Evolutionary conservation across 768 basidiomycete species (phyloP).

Genomic region (Hydnum rufescens): DNA sequence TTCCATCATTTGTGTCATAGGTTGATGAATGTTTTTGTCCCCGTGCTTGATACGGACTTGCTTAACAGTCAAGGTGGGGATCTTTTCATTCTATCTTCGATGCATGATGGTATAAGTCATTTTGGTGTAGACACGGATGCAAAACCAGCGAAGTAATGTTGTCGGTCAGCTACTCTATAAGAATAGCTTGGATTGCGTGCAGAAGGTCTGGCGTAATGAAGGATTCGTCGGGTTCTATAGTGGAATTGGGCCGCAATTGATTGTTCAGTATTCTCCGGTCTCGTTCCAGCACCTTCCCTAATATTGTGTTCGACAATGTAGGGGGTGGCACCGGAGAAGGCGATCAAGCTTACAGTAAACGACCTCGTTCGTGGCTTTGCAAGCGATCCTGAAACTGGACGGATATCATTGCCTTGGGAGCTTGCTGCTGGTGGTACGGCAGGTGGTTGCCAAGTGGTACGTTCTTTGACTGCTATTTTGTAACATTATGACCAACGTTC

Average conservation of each 20-base stretch:
- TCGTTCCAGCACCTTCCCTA: background rate
- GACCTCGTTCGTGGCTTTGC: conserved; percentile 67
- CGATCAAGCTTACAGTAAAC: conserved; percentile 95
- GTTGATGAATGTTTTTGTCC: too few relatives aligned
- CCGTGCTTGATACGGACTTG: background rate
- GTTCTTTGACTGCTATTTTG: conserved; percentile 18
- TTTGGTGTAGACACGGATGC: conserved; percentile 41
- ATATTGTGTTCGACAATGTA: conserved; percentile 16
- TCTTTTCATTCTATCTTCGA: background rate
- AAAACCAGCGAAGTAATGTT: conserved; percentile 92
- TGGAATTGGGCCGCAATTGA: conserved; percentile 82
- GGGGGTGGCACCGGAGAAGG: conserved; percentile 95
- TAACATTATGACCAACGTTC: background rate
- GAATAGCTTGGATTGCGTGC: conserved; percentile 86
- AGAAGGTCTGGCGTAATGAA: conserved; percentile 87
- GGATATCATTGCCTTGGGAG: conserved; percentile 85
- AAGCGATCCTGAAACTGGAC: conserved; percentile 89
- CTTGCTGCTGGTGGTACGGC: conserved; percentile 79
- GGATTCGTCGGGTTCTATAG: conserved; percentile 92
- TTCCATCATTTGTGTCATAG: too few relatives aligned
- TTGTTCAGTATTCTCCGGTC: conserved; percentile 29
- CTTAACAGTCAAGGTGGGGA: conserved; percentile 47
- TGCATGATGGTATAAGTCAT: too few relatives aligned
- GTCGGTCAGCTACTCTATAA: conserved; percentile 95
- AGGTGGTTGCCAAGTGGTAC: conserved; percentile 93